Evolutionary conservation across 805 yeast genomes (phyloP), one percentile per base, ranked within the genome.

Genomic region (Candida vaughaniae): DNA sequence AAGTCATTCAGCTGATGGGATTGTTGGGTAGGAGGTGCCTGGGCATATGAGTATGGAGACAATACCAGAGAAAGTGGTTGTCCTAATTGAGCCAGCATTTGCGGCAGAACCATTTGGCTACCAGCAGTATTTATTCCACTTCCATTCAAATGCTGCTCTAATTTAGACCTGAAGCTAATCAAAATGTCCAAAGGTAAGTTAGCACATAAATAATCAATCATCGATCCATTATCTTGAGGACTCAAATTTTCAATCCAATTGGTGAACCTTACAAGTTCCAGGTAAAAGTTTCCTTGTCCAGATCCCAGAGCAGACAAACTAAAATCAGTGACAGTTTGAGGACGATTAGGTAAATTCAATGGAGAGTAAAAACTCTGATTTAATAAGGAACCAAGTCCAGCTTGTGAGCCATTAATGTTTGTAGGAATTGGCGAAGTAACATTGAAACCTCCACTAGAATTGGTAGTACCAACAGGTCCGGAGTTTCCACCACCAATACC

Each of bases 201-300:
- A 31, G 69, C 60, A 41, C 80, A 62, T 53, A 78, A 57, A 51
- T 75, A 72, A 47, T 78, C 83, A 41, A 77, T 65, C 56, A 77
- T 72, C 33, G 73, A 61, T 38, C 73, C 62, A 46, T 67, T 75
- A 43, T 78, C 82, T 31, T 66, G 68, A n/a, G 75, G 67, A 32
- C 62, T 65, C 53, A 79, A 62, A 45, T 62, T 64, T 35, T 68
- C 68, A 42, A 75, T 61, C 81, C 81, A 77, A 42, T 61, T 63
- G 44, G 74, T 66, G 45, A 74, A 62, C 43, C 68, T 69, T 37
- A 69, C 62, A 50, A 78, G 64, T 47, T 78, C 82, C 51, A 62
- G 71, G 46, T 69, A 71, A 49, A 75, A 75, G 9, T 40, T 67
- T 66, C n/a, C 16, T 12, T 26, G n/a, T 14, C 22, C 14, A 22